These are phyloP conservation scores for Vanderwaltozyma yarrowii DNA, from an alignment of 805 yeast species.

Conservation along the genomic window DNA sequence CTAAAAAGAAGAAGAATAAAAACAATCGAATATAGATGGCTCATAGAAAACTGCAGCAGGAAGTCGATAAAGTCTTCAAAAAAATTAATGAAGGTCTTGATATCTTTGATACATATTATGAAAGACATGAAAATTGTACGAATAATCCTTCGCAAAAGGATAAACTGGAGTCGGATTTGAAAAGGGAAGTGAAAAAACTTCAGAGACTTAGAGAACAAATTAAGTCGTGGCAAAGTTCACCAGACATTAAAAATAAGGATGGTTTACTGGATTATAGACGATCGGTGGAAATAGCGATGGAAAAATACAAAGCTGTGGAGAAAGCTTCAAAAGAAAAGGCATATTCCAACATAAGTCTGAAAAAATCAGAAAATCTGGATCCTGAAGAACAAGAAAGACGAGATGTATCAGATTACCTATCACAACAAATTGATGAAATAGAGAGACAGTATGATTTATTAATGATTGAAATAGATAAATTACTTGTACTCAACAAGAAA, in stretches of 20 bases:
- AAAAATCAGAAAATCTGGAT: constrained; percentile 50
- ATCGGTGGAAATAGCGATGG: constrained; percentile 76
- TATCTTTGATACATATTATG: constrained; percentile 76
- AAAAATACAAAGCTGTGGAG: constrained; percentile 89
- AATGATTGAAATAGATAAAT: constrained; percentile 41
- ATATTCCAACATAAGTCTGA: constrained; percentile 84
- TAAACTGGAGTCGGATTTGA: constrained; percentile 82
- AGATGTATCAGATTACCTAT: constrained; percentile 61
- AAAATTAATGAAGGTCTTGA: constrained; percentile 87
- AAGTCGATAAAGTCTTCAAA: constrained; percentile 80
- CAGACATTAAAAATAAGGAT: constrained; percentile 85
- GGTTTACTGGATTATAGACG: constrained; percentile 67
- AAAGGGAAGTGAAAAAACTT: constrained; percentile 89
- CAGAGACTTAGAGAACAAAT: constrained; percentile 92
- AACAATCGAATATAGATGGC: constrained; percentile 26
- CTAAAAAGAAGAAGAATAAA: too few species aligned
- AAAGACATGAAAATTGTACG: constrained; percentile 67
- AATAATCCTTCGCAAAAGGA: constrained; percentile 84
- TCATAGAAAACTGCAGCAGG: constrained; percentile 43
- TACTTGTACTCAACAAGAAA: constrained; percentile 23
- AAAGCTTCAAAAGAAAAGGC: constrained; percentile 91
- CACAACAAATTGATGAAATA: constrained; percentile 63
- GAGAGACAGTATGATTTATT: constrained; percentile 70
- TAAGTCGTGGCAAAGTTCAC: constrained; percentile 88
- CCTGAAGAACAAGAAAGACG: constrained; percentile 73